Evolutionary conservation across 192 early-diverging fungal genomes (phyloP).

Genomic region (Coemansia sp.): DNA sequence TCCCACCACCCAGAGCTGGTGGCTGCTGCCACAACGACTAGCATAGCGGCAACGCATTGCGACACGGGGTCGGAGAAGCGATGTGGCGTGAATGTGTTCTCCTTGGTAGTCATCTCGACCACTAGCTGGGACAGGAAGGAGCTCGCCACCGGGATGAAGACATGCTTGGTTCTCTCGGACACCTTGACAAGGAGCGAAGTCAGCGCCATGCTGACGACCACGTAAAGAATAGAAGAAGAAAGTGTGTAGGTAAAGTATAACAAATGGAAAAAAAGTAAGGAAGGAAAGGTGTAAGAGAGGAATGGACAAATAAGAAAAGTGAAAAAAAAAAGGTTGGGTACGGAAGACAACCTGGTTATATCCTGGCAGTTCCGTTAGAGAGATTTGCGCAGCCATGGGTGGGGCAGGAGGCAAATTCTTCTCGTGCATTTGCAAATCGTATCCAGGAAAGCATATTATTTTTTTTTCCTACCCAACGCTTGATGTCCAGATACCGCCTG

Average conservation of each 20-base stretch:
- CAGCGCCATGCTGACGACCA: conserved; percentile 8
- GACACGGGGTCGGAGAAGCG: not conserved
- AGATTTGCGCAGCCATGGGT: not conserved
- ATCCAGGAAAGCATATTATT: not conserved
- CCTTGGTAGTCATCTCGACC: not conserved
- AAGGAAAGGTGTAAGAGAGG: not conserved
- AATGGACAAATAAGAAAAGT: not conserved
- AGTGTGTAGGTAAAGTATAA: not conserved
- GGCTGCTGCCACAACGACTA: conserved; percentile 5
- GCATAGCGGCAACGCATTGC: conserved; percentile 9
- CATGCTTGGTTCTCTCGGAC: not conserved
- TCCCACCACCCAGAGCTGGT: not conserved
- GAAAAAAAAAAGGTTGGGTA: not conserved
- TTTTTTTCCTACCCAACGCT: not conserved
- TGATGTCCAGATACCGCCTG: not conserved
- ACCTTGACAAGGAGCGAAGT: not conserved
- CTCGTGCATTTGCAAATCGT: not conserved
- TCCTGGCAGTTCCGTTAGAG: not conserved
- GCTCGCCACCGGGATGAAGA: not conserved
- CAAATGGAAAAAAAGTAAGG: not conserved
- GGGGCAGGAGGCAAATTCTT: not conserved
- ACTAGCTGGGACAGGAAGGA: not conserved
- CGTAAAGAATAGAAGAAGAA: not conserved
- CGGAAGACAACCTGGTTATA: not conserved
- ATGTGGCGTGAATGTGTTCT: not conserved